A percentile compares a stretch with the other conserved stretches of the same genome.
phyloP scores from a whole-genome alignment of 2,329 filamentous ascomycete genomes.

The Aspergillus caelatus region DNA sequence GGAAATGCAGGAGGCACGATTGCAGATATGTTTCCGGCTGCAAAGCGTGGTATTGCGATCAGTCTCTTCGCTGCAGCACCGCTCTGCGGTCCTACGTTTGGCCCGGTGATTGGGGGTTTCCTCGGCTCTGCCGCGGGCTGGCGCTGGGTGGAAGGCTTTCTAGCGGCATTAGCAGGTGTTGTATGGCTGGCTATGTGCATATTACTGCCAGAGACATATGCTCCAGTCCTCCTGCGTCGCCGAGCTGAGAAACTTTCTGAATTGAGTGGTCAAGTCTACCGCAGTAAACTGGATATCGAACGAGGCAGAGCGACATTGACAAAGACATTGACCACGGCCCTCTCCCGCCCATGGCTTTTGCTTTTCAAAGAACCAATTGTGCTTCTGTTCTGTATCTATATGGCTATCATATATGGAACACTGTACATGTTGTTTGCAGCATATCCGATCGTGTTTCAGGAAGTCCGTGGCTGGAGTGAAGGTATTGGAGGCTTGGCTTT shows the following conservation, averaged over 20 bases:
- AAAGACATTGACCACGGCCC: constrained; percentile 45
- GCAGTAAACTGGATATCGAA: constrained; percentile 35
- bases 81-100: constrained; percentile 61
- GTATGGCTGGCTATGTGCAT: constrained; percentile 45
- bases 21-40: constrained; percentile 60
- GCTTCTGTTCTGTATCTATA: constrained; percentile 26
- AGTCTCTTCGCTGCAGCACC: constrained; percentile 68
- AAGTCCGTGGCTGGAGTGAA: constrained; percentile 41
- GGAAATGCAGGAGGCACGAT: constrained; percentile 65
- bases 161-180: constrained; percentile 63
- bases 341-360: constrained; percentile 48
- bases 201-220: constrained; percentile 38
- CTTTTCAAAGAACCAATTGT: constrained; percentile 16
- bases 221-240: constrained; percentile 50
- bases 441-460: constrained; percentile 21
- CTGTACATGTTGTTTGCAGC: constrained; percentile 24
- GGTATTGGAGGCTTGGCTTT: constrained; percentile 52
- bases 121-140: constrained; percentile 64
- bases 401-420: constrained; percentile 24
- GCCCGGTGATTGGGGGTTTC: constrained; percentile 69
- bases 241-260: constrained; percentile 50
- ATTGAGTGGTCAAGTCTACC: constrained; percentile 48
- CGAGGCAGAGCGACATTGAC: constrained; percentile 41
- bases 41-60: constrained; percentile 59
- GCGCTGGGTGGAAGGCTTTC: constrained; percentile 68